Evolutionary conservation across 2,329 filamentous ascomycete species (phyloP), one percentile per base, ranked within the genome.

Genomic region (Exophiala bonariae): DNA sequence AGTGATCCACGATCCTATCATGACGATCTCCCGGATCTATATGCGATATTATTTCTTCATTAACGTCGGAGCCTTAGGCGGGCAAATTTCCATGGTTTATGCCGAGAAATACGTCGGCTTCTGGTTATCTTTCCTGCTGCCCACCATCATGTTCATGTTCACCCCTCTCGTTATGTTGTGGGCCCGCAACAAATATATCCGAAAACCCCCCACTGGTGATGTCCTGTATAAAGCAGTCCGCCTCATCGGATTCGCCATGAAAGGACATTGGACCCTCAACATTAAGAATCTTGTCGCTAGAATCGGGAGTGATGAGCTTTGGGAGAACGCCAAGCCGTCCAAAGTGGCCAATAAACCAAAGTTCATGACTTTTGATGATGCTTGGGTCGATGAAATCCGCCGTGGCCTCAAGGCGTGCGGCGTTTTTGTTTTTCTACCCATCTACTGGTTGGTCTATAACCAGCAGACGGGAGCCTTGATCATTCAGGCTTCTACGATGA

Each of bases 321-420:
- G 85, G 81, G 81, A 88, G 19, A 61, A 71, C 4, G 81, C 81
- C 50, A 87, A 87, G 69, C 86, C 86, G 2, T 86, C 80, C 62
- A 70, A 74, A 20, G 73, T 87, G 3, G 70, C 76, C 31, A 65
- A 65, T 1, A 81, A 82, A 47, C 86, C 86, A 0, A 31, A 41
- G 0, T 90, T 85, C 85, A 90, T 91, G 83, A 86, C 82, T 0
- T 90, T 90, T 57, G 87, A 92, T 53, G 87, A 92, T 57, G 80
- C 80, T 41, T 92, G 86, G 86, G 87, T 92, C 23, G 86, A 89
- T 63, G 85, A 90, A 62, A 82, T 90, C 39, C 75, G 76, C 41
- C 83, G 86, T 66, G 86, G 85, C 51, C 72, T 87, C 47, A 73
- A 77, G 59, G 84, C 84, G 47, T 87, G 84, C 72, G 75, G 79